phyloP scores from a whole-genome alignment of 768 basidiomycete species.

The Inosperma sp. region DNA sequence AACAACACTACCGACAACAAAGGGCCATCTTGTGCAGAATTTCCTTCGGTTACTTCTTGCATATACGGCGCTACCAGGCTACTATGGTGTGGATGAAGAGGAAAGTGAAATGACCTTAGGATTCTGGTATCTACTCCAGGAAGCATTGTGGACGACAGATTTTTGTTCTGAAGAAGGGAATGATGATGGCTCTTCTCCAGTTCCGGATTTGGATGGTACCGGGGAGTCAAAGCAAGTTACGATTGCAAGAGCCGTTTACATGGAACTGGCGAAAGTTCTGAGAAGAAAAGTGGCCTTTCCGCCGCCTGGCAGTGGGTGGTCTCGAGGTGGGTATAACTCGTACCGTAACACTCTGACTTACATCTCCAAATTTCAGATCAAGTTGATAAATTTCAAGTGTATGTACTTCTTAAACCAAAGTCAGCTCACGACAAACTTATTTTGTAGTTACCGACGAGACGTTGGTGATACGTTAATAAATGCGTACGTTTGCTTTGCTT shows the following conservation, averaged over 20 bases:
- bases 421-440: background rate
- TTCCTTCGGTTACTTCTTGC: conserved; percentile 69
- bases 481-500: conserved; percentile 49
- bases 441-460: conserved; percentile 69
- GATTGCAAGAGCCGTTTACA: conserved; percentile 72
- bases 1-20: conserved; percentile 30
- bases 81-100: conserved; percentile 80
- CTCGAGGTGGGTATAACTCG: conserved; percentile 51
- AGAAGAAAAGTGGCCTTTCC: conserved; percentile 77
- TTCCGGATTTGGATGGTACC: conserved; percentile 20
- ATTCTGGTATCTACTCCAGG: conserved; percentile 91
- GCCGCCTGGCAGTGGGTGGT: conserved; percentile 48
- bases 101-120: conserved; percentile 82
- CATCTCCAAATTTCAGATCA: conserved; percentile 50
- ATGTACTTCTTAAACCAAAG: conserved; percentile 20
- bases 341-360: background rate
- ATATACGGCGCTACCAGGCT: conserved; percentile 68
- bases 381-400: conserved; percentile 76
- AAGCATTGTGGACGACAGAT: conserved; percentile 72
- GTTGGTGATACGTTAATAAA: conserved; percentile 87
- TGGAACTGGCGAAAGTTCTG: conserved; percentile 67
- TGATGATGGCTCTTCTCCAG: conserved; percentile 25
- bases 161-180: conserved; percentile 41
- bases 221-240: conserved; percentile 36
- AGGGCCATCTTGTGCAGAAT: conserved; percentile 55